These are phyloP conservation scores for Suillus subaureus DNA, from an alignment of 768 basidiomycete species.

Conservation along the genomic window DNA sequence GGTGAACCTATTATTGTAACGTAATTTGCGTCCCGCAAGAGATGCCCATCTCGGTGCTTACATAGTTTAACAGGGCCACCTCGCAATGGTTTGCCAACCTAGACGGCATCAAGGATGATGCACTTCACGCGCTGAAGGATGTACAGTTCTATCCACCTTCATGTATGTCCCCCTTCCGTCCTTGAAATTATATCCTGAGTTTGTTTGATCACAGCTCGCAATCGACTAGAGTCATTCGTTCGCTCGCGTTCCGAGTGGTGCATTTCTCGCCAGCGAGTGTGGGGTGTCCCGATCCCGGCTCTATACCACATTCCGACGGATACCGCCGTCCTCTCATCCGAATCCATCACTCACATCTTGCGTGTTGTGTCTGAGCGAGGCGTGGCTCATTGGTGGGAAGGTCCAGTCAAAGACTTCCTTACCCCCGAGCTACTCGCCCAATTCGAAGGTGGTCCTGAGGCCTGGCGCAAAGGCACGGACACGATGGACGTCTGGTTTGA, in stretches of 20 bases:
- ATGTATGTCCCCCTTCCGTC: conserved; percentile 49
- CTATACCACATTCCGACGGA: conserved; percentile 68
- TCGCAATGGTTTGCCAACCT: conserved; percentile 98
- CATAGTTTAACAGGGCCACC: conserved; percentile 61
- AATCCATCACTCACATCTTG: conserved; percentile 76
- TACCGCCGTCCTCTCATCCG: conserved; percentile 61
- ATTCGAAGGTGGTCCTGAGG: conserved; percentile 40
- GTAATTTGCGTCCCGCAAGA: conserved; percentile 44
- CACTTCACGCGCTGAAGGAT: conserved; percentile 64
- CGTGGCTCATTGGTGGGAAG: conserved; percentile 90
- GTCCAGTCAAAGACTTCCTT: conserved; percentile 81
- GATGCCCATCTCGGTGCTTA: not conserved
- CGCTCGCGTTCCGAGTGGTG: conserved; percentile 96
- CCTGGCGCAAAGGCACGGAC: conserved; percentile 82
- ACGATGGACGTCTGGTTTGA: conserved; percentile 99
- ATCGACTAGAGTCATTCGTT: conserved; percentile 87
- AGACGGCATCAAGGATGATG: conserved; percentile 77
- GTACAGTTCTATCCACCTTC: conserved; percentile 77
- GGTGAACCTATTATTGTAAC: conserved; percentile 89
- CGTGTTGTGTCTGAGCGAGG: conserved; percentile 72
- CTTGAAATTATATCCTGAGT: not conserved
- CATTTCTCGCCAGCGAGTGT: conserved; percentile 95
- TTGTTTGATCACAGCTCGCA: conserved; percentile 57
- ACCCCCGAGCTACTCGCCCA: conserved; percentile 55
- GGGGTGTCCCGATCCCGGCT: conserved; percentile 97